Evolutionary conservation across 1,284 basidiomycete genomes (phyloP), one percentile per base, ranked within the genome.

Genomic region (Abortiporus biennis): DNA sequence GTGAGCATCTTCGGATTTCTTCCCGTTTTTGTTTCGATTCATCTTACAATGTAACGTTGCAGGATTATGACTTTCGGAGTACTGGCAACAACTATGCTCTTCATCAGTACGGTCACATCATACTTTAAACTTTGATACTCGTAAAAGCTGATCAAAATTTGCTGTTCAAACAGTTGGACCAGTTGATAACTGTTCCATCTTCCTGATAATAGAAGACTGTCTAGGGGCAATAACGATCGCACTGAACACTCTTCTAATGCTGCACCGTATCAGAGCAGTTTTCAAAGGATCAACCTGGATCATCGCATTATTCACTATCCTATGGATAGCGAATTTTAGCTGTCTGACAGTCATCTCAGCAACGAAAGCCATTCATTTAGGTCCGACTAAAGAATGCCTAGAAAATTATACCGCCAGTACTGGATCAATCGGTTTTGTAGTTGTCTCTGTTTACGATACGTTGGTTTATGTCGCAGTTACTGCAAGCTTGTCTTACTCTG

Each of bases 371-470:
- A 42, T 38, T 2, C 50, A 55, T 33, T 57, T 65, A 20, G 61
- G 56, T 5, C 46, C 50, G 0, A 39, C 37, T 11, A 15, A 27
- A 25, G 9, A 15, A n/a, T 39, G 37, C 16, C 46, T 57, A 6
- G 51, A 55, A 22, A 48, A 46, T 3, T 16, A 25, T 6, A 48
- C 55, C 1, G 48, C 52, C 16, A 23, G 24, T 4, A 59, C 52
- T 37, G 47, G 53, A 4, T 36, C 52, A 1, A 45, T 45, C 6
- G 44, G 50, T 3, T 48, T 52, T 6, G 49, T 62, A 16, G 42
- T 53, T 3, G 45, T 50, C 1, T 33, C 56, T 3, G 35, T 61
- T 25, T 51, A 59, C 36, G 62, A 64, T 35, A 57, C 55, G 0
- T 36, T 54, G 8, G 51, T 64, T n/a, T n/a, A n/a, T n/a, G n/a